These are phyloP conservation scores for Zea mays DNA, from an alignment of 176 grass and related monocot genomes.

Conservation along the genomic window Zm-B73-REFERENCE-NAM-5.0 NC_050097.1:202492501-202493000, in stretches of 20 bases:
- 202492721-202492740: background rate
- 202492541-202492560: slow-evolving; percentile 83
- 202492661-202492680: slow-evolving; percentile 2
- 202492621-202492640: background rate
- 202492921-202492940: background rate
- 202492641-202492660: background rate
- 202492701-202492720: background rate
- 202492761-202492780: slow-evolving; percentile 2
- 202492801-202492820: background rate
- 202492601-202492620: slow-evolving; percentile 6
- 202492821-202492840: slow-evolving; percentile 2
- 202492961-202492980: background rate
- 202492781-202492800: background rate
- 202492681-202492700: background rate
- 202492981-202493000: background rate
- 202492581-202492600: slow-evolving; percentile 63
- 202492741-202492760: slow-evolving; percentile 4
- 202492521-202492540: slow-evolving; percentile 36
- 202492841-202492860: background rate
- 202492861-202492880: background rate
- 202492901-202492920: background rate
- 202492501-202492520: slow-evolving; percentile 25
- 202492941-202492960: background rate
- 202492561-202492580: slow-evolving; percentile 62
- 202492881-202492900: background rate